These are phyloP conservation scores for Kentomonas sorsogonicus DNA, from an alignment of 208 protist species.

Conservation along the genomic window DNA sequence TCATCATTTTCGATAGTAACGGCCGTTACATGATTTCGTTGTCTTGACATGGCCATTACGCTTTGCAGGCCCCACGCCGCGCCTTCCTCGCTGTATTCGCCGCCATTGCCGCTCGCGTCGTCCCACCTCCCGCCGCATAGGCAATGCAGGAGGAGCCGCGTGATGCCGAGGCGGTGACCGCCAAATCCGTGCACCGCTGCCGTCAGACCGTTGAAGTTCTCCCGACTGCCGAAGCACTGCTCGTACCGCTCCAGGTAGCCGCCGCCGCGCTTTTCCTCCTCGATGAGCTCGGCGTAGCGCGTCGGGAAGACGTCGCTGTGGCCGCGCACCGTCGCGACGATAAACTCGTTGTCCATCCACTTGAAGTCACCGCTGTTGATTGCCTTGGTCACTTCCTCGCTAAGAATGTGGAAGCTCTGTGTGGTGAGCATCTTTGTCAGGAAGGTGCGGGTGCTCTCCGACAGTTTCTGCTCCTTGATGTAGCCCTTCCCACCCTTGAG, in stretches of 20 bases:
- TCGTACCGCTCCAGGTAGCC: constrained; percentile 52
- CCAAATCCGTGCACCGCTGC: constrained; percentile 65
- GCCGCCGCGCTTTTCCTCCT: constrained; percentile 53
- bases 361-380: constrained; percentile 32
- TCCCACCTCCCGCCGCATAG: constrained; percentile 23
- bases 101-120: too few species aligned
- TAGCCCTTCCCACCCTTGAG: constrained; percentile 29
- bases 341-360: constrained; percentile 86
- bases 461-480: constrained; percentile 3
- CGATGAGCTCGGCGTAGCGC: constrained; percentile 47
- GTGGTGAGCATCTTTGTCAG: constrained; percentile 51
- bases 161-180: constrained; percentile 38
- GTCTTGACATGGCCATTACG: too few species aligned
- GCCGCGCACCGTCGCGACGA: constrained; percentile 60
- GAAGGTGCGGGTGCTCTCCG: constrained; percentile 22
- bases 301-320: constrained; percentile 37
- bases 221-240: constrained; percentile 62
- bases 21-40: too few species aligned
- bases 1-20: too few species aligned
- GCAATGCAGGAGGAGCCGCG: constrained; percentile 16
- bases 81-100: too few species aligned
- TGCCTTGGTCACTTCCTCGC: constrained; percentile 44
- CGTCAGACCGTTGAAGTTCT: constrained; percentile 54
- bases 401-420: constrained; percentile 61
- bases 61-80: background rate